Evolutionary conservation across 1,139 yeast genomes (phyloP), one percentile per base, ranked within the genome.

Genomic region (Hyphopichia fennica): DNA sequence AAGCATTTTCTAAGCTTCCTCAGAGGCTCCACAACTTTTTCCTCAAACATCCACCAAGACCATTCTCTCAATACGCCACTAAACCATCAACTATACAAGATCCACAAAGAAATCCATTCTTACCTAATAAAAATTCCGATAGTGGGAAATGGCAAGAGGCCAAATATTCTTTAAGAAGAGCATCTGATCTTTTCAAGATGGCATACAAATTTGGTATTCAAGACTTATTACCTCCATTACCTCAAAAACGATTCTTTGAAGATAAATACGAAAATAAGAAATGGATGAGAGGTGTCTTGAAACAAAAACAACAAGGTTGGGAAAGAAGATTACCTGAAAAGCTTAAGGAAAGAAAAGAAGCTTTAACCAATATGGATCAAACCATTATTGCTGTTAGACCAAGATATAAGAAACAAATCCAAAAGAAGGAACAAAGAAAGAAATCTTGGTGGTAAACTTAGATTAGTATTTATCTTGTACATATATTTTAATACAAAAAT

Each of bases 31-130:
- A 83, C 60, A 79, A 72, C 54, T 91, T 91, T 65, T 90, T 91
- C 69, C 71, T 80, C 44, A 84, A 80, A 60, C 87, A 82, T 57
- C 98, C 98, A 34, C 98, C 98, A 14, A 70, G 85, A 34, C 93
- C 95, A n/a, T 81, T 80, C 61, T 76, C 75, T 25, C 60, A 75
- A 51, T 91, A 90, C 63, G 70, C 87, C 8, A 65, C 70, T 3
- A 77, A 74, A 49, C 87, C 96, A 41, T 79, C 87, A 5, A 69
- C 79, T 27, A 80, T 87, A 18, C 70, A 70, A 40, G 91, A 89
- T 38, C 77, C 81, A 18, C 75, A 78, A 45, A 86, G 88, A 54
- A 93, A 93, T 63, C 99, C 99, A 41, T 93, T 93, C 62, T 65
- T 89, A 44, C 85, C 96, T 22, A 90, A 89, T 61, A 85, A 79